These are phyloP conservation scores for Aureobasidium pullulans DNA, from an alignment of 2,329 filamentous ascomycete genomes.

Conservation along the genomic window DNA sequence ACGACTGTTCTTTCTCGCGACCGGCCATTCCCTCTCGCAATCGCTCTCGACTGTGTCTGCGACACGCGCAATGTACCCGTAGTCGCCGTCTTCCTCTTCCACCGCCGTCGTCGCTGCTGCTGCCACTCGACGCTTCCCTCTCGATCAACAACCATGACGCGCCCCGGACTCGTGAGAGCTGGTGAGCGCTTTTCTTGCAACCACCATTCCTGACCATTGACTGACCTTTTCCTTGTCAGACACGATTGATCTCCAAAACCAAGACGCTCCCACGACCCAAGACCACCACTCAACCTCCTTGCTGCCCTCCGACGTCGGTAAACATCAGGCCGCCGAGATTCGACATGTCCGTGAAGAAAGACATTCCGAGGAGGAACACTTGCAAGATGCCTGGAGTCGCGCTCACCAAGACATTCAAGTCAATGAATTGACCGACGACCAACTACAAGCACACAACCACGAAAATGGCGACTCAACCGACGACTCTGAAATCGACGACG, in stretches of 20 bases:
- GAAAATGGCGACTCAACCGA: constrained; percentile 48
- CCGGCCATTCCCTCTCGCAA: neutral
- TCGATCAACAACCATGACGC: constrained; percentile 15
- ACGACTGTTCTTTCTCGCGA: neutral
- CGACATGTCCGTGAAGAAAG: constrained; percentile 70
- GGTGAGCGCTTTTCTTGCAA: constrained; percentile 2
- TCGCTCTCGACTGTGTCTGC: neutral
- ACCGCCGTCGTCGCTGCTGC: neutral
- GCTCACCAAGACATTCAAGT: constrained; percentile 20
- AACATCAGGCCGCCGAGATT: constrained; percentile 80
- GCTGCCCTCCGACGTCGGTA: constrained; percentile 44
- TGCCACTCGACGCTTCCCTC: neutral
- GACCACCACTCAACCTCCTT: constrained; percentile 59
- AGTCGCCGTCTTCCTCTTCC: neutral
- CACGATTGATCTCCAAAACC: constrained; percentile 90
- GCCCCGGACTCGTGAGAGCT: constrained; percentile 17
- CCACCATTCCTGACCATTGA: neutral
- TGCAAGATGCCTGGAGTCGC: constrained; percentile 49
- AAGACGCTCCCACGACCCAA: constrained; percentile 72
- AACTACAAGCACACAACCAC: constrained; percentile 28
- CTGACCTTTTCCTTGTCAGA: constrained; percentile 46
- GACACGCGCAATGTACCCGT: constrained; percentile 1
- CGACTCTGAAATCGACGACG: constrained; percentile 67
- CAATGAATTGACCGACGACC: constrained; percentile 54
- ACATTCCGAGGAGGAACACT: constrained; percentile 61